Percentiles rank a stretch among this genome's conserved stretches.
These are phyloP conservation scores for Colletotrichum paranaense DNA, from an alignment of 2,329 filamentous ascomycete genomes.

Conservation along the genomic window DNA sequence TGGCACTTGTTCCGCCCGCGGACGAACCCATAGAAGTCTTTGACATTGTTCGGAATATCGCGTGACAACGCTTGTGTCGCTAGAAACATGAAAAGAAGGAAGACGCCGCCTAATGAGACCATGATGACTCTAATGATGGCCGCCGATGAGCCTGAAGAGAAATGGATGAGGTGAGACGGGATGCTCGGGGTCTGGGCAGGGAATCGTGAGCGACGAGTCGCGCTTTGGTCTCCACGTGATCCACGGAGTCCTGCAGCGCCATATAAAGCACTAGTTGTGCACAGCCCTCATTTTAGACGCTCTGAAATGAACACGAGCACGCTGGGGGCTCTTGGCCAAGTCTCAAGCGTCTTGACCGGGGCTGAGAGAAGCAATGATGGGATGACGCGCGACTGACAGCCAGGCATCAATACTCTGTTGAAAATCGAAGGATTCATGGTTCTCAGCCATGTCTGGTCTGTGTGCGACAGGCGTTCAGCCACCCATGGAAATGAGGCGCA, in stretches of 20 bases:
- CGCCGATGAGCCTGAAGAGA: not conserved
- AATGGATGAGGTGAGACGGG: slow-evolving; percentile 23
- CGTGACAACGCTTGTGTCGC: slow-evolving; percentile 34
- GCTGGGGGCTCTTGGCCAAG: slow-evolving; percentile 17
- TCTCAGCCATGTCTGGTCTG: not conserved
- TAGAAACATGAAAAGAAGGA: not conserved
- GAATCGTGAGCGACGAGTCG: slow-evolving; percentile 2
- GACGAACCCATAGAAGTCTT: slow-evolving; percentile 53
- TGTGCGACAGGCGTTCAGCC: too few relatives aligned
- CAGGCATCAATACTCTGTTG: not conserved
- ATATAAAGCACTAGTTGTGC: slow-evolving; percentile 13
- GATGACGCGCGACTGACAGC: not conserved
- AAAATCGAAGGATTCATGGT: not conserved
- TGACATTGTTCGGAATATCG: slow-evolving; percentile 54
- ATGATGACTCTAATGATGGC: not conserved
- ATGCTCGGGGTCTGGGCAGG: not conserved
- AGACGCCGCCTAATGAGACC: not conserved
- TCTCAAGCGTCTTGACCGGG: not conserved
- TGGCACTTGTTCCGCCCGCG: slow-evolving; percentile 50
- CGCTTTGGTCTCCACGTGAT: slow-evolving; percentile 28
- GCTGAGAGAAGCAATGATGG: slow-evolving; percentile 9
- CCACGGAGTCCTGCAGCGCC: not conserved
- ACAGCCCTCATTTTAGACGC: slow-evolving; percentile 13
- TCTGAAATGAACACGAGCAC: slow-evolving; percentile 16
- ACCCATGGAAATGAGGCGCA: not conserved